phyloP scores from a whole-genome alignment of 2,329 filamentous ascomycete genomes.

The Aspergillus sp. region DNA sequence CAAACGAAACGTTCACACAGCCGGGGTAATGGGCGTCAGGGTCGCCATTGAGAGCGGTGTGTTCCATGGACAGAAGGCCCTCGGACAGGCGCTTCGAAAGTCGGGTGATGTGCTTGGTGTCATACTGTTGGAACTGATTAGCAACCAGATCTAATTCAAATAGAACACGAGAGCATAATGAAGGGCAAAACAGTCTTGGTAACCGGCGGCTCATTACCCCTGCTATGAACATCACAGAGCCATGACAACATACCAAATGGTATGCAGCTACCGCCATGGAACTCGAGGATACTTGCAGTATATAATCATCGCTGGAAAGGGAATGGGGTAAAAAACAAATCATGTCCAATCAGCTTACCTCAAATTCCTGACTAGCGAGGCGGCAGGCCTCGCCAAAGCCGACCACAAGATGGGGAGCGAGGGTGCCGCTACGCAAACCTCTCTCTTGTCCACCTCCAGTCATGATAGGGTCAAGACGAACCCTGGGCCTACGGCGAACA shows the following conservation, averaged over 20 bases:
- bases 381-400: slow-evolving; percentile 95
- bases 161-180: slow-evolving; percentile 1
- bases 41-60: slow-evolving; percentile 88
- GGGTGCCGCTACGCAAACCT: slow-evolving; percentile 87
- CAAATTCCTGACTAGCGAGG: slow-evolving; percentile 83
- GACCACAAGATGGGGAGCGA: slow-evolving; percentile 82
- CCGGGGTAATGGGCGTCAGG: slow-evolving; percentile 81
- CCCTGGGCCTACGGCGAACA: slow-evolving; percentile 83
- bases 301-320: slow-evolving; percentile 63
- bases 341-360: slow-evolving; percentile 56
- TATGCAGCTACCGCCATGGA: slow-evolving; percentile 48
- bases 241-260: slow-evolving; percentile 27
- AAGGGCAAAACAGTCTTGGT: slow-evolving; percentile 11
- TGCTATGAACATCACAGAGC: slow-evolving; percentile 62
- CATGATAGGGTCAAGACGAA: slow-evolving; percentile 93
- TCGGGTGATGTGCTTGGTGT: slow-evolving; percentile 74
- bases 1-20: slow-evolving; percentile 97
- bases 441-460: slow-evolving; percentile 94
- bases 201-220: slow-evolving; percentile 53
- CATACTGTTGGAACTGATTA: slow-evolving; percentile 63
- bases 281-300: slow-evolving; percentile 76
- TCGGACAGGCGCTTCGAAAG: slow-evolving; percentile 80
- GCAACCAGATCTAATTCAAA: slow-evolving; percentile 5
- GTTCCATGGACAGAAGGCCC: slow-evolving; percentile 82
- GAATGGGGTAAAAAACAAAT: slow-evolving; percentile 14